Evolutionary conservation across 1,139 yeast genomes (phyloP).

Genomic region (Yamadazyma blattariae): DNA sequence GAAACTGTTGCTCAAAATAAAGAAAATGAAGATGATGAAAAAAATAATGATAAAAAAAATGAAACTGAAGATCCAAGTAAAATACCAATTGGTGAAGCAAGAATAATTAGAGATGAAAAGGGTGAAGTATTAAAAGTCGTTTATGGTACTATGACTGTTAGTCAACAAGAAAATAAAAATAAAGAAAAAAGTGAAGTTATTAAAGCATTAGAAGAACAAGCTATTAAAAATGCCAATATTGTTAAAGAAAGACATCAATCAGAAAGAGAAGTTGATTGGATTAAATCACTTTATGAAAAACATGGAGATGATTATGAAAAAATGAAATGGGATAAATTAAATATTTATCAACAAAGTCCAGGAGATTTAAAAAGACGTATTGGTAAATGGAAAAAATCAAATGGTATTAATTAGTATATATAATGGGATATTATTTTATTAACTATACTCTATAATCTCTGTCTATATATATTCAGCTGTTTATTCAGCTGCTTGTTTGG

Average conservation of each 20-base stretch:
- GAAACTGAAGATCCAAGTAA: conserved; percentile 50
- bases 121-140: conserved; percentile 70
- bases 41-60: conserved; percentile 36
- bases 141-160: conserved; percentile 56
- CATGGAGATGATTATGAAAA: conserved; percentile 86
- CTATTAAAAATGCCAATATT: conserved; percentile 45
- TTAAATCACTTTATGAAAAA: conserved; percentile 59
- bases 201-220: conserved; percentile 65
- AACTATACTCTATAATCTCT: neutral
- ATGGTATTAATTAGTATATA: conserved; percentile 10
- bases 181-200: conserved; percentile 49
- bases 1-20: conserved; percentile 26
- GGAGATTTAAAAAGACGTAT: conserved; percentile 77
- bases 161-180: conserved; percentile 11
- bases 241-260: conserved; percentile 57
- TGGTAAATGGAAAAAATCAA: conserved; percentile 57
- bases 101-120: conserved; percentile 69
- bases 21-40: conserved; percentile 36
- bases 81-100: conserved; percentile 79
- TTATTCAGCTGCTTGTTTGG: neutral
- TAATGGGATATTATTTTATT: neutral
- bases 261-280: conserved; percentile 75
- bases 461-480: neutral
- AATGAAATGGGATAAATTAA: conserved; percentile 90
- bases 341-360: conserved; percentile 78